A percentile compares a stretch with the other conserved stretches of the same genome.
phyloP scores from a whole-genome alignment of 352 stramenopile genomes.

The Phytophthora fragariaefolia region DNA sequence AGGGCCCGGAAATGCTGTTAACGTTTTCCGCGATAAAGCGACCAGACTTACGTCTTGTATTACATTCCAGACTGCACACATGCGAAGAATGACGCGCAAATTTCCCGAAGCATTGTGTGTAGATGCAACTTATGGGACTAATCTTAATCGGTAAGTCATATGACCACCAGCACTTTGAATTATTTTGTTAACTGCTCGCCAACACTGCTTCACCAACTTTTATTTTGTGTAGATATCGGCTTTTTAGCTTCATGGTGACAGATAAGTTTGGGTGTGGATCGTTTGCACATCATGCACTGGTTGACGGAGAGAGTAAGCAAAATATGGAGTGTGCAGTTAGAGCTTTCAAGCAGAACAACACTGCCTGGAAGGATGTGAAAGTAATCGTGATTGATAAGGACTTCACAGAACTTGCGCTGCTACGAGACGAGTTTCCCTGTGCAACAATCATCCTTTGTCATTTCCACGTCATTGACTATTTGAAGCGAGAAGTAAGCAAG shows the following conservation, averaged over 20 bases:
- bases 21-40: background rate
- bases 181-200: background rate
- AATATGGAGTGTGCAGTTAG: conserved; percentile 11
- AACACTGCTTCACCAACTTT: too few species aligned
- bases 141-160: conserved; percentile 18
- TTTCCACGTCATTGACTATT: conserved; percentile 21
- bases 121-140: conserved; percentile 15
- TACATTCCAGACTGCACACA: conserved; percentile 15
- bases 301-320: conserved; percentile 8
- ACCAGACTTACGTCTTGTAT: conserved; percentile 7
- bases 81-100: conserved; percentile 10
- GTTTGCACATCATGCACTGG: conserved; percentile 14
- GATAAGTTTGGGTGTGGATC: conserved; percentile 9
- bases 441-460: conserved; percentile 9
- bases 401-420: conserved; percentile 1
- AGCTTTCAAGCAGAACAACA: conserved; percentile 18
- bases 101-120: conserved; percentile 9
- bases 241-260: conserved; percentile 16
- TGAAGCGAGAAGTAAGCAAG: conserved; percentile 8
- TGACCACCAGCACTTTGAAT: background rate
- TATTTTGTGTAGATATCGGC: conserved; percentile 9
- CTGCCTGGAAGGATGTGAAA: background rate
- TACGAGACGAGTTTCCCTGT: conserved; percentile 4
- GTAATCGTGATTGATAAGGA: conserved; percentile 19
- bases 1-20: conserved; percentile 15